These are phyloP conservation scores for Globisporangium camurandrum DNA, from an alignment of 352 stramenopile species.

Conservation along the genomic window DNA sequence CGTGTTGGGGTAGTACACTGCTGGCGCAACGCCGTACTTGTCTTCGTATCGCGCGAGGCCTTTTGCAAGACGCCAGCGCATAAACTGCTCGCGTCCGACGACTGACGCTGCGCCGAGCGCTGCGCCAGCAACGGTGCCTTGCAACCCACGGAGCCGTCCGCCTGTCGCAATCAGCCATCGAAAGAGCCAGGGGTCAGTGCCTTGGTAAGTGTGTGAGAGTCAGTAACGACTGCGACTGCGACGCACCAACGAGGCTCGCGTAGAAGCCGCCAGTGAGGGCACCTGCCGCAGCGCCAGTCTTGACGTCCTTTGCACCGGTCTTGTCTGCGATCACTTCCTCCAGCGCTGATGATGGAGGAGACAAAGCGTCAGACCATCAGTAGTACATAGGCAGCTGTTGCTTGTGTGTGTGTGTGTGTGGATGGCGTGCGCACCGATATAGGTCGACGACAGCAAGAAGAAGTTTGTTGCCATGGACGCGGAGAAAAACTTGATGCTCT, in stretches of 20 bases:
- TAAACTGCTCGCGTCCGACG: conserved; percentile 64
- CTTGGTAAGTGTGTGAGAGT: neutral
- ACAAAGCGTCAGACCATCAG: neutral
- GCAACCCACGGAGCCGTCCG: conserved; percentile 54
- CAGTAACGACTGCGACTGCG: too few relatives aligned
- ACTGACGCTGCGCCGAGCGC: conserved; percentile 49
- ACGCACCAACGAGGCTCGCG: conserved; percentile 52
- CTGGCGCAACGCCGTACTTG: conserved; percentile 62
- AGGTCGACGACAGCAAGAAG: conserved; percentile 78
- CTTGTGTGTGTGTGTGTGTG: too few relatives aligned
- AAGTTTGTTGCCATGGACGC: conserved; percentile 84
- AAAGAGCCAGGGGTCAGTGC: neutral
- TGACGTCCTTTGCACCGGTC: conserved; percentile 48
- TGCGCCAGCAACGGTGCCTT: conserved; percentile 55
- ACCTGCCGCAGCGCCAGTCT: conserved; percentile 45
- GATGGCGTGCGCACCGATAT: conserved; percentile 47
- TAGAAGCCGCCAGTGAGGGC: conserved; percentile 69
- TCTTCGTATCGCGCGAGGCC: conserved; percentile 71
- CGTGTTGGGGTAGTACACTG: conserved; percentile 58
- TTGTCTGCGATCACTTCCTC: conserved; percentile 77
- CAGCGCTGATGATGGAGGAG: conserved; percentile 51
- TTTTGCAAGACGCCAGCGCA: conserved; percentile 68
- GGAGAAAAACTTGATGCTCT: conserved; percentile 76
- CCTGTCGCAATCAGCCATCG: conserved; percentile 16
- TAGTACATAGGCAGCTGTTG: too few relatives aligned